Conservation (phyloP, 345 rosid genomes). For the Brassica nigra region DNA sequence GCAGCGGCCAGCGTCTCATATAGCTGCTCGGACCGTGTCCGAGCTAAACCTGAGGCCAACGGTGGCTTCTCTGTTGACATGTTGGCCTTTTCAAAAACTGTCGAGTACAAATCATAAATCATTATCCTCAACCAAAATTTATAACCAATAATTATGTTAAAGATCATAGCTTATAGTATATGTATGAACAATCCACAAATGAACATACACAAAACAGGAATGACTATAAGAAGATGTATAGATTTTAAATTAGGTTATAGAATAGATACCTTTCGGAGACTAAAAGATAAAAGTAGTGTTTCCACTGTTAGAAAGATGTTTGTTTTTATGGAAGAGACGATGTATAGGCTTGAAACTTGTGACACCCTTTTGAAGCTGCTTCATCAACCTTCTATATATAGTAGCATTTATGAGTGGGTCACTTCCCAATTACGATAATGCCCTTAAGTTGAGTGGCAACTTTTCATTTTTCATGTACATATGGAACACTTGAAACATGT, state of each 20-base stretch:
- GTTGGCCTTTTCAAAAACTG: conserved; percentile 1
- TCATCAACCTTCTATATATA: conserved; percentile 41
- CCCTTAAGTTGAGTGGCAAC: conserved; percentile 33
- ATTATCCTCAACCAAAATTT: not conserved
- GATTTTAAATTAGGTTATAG: conserved; percentile 1
- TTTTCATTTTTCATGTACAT: not conserved
- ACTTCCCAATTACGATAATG: conserved; percentile 29
- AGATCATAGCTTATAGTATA: not conserved
- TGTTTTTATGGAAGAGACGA: conserved; percentile 35
- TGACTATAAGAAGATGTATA: conserved; percentile 31
- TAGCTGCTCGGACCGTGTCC: conserved; percentile 86
- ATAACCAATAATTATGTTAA: conserved; percentile 10
- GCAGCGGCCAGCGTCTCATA: conserved; percentile 70
- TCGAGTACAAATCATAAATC: conserved; percentile 7
- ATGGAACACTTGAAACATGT: too few species aligned
- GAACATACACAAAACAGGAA: conserved; percentile 12
- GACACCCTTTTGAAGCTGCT: conserved; percentile 31
- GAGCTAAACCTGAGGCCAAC: conserved; percentile 50
- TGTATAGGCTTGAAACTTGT: conserved; percentile 37
- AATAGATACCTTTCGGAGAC: conserved; percentile 38
- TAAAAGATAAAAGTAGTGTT: conserved; percentile 29
- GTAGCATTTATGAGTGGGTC: conserved; percentile 36
- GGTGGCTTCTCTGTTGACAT: conserved; percentile 59
- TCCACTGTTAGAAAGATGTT: conserved; percentile 29
- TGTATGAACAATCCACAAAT: not conserved